These are phyloP conservation scores for Globisporangium splendens DNA, from an alignment of 352 stramenopile genomes.

Conservation along the genomic window DNA sequence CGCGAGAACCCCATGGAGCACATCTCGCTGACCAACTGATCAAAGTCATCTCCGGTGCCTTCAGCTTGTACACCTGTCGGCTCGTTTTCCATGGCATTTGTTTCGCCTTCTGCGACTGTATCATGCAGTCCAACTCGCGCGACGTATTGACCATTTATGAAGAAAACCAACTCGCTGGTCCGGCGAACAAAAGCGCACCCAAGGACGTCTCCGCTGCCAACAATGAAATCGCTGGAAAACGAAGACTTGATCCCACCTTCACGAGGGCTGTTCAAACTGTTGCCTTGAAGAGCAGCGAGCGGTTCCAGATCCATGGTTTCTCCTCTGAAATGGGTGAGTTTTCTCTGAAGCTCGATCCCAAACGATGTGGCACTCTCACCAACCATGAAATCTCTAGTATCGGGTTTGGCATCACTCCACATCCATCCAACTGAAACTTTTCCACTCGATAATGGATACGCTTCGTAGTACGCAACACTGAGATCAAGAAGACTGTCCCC, in stretches of 20 bases:
- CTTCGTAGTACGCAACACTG: constrained; percentile 52
- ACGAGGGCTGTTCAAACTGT: constrained; percentile 33
- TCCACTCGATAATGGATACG: constrained; percentile 39
- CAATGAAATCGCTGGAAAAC: constrained; percentile 45
- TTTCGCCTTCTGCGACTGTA: neutral
- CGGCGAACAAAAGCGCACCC: constrained; percentile 37
- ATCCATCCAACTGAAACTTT: constrained; percentile 59
- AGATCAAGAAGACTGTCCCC: neutral
- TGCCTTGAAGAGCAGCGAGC: constrained; percentile 18
- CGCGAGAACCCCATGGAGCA: constrained; percentile 46
- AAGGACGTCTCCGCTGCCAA: constrained; percentile 47
- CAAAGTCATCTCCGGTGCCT: constrained; percentile 22
- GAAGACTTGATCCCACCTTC: constrained; percentile 20
- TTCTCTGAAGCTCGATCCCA: constrained; percentile 42
- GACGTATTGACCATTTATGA: constrained; percentile 51
- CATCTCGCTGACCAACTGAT: constrained; percentile 48
- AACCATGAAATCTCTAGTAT: constrained; percentile 23
- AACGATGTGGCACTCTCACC: constrained; percentile 37
- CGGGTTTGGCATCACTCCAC: constrained; percentile 7
- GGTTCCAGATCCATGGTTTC: constrained; percentile 12
- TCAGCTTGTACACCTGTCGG: too few species aligned
- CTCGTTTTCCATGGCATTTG: neutral
- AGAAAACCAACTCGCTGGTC: constrained; percentile 44
- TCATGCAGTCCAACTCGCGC: constrained; percentile 10
- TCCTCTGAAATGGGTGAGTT: constrained; percentile 27